phyloP scores from a whole-genome alignment of 2,329 filamentous ascomycete genomes.

The Fusarium abutilonis region DNA sequence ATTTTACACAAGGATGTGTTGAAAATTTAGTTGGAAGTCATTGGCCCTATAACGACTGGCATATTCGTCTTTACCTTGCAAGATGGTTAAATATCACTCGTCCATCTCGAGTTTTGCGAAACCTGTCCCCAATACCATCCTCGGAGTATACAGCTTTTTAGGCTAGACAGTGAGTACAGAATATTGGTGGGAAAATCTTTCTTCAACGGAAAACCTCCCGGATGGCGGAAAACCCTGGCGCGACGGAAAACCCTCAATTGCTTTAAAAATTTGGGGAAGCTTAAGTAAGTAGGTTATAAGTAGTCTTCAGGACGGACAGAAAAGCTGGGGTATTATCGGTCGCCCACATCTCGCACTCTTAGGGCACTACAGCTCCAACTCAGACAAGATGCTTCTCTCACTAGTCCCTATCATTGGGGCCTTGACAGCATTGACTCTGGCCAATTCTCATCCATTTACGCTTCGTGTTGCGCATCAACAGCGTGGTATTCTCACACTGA shows the following conservation, averaged over 20 bases:
- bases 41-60: no score
- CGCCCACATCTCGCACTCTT: background rate
- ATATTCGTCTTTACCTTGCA: no score
- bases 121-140: no score
- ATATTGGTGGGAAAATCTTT: background rate
- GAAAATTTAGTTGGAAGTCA: no score
- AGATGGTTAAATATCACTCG: no score
- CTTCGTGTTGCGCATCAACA: constrained; percentile 5
- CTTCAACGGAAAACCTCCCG: background rate
- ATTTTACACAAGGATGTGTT: no score
- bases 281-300: background rate
- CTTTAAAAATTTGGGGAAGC: background rate
- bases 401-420: background rate
- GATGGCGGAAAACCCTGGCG: background rate
- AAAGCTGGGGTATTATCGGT: no score
- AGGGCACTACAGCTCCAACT: background rate
- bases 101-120: no score
- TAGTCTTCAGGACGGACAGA: background rate
- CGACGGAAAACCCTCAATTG: background rate
- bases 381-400: background rate
- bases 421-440: background rate
- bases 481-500: constrained; percentile 3
- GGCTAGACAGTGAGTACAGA: background rate
- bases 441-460: background rate
- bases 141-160: background rate